Evolutionary conservation across 371 early-diverging fungal genomes (phyloP).

Genomic region (Mortierella sp.): DNA sequence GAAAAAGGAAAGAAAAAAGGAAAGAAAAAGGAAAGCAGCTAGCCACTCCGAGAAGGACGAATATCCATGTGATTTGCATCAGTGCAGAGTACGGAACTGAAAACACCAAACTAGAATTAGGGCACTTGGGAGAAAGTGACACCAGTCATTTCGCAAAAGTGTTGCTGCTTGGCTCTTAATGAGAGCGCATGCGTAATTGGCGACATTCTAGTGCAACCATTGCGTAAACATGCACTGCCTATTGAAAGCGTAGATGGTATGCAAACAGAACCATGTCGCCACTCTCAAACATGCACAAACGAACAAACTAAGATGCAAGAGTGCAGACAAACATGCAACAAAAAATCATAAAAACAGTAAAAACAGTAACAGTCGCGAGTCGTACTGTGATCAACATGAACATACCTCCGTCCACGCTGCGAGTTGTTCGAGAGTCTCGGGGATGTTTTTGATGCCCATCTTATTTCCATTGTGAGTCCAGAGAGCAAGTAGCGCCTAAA

Average conservation of each 20-base stretch:
- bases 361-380: not conserved
- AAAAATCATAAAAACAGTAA: not conserved
- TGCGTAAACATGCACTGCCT: not conserved
- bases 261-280: no score
- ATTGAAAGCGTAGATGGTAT: no score
- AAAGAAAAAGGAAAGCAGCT: not conserved
- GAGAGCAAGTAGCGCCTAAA: constrained; percentile 35
- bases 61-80: not conserved
- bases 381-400: not conserved
- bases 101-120: not conserved
- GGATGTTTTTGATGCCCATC: constrained; percentile 69
- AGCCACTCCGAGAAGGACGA: not conserved
- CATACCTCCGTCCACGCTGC: constrained; percentile 52
- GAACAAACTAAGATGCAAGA: not conserved
- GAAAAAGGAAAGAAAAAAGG: not conserved
- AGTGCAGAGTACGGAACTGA: not conserved
- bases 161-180: not conserved
- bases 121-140: not conserved
- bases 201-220: not conserved
- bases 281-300: not conserved
- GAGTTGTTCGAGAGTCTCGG: constrained; percentile 61
- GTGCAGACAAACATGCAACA: not conserved
- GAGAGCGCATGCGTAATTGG: not conserved
- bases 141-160: not conserved
- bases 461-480: constrained; percentile 62